These are phyloP conservation scores for Ophiostoma himal-ulmi DNA, from an alignment of 2,329 filamentous ascomycete species.

Conservation along the genomic window DNA sequence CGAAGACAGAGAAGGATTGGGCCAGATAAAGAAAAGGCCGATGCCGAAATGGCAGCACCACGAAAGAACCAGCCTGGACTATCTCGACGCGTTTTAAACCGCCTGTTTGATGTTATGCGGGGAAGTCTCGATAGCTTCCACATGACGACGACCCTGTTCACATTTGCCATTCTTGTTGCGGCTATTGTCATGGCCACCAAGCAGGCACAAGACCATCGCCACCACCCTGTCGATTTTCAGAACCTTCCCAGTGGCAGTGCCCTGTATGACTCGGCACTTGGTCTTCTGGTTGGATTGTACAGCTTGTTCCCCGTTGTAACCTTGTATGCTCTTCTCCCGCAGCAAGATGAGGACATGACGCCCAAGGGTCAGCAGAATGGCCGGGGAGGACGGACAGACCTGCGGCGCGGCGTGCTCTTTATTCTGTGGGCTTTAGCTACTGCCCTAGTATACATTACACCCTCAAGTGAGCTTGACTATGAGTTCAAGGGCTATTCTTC, in stretches of 20 bases:
- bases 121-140: slow-evolving; percentile 1
- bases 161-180: not conserved
- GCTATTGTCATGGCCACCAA: not conserved
- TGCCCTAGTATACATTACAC: not conserved
- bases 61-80: not conserved
- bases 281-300: not conserved
- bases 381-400: not conserved
- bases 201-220: not conserved
- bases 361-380: not conserved
- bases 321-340: not conserved
- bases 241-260: not conserved
- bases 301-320: not conserved
- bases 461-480: not conserved
- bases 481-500: not conserved
- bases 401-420: not conserved
- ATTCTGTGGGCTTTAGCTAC: not conserved
- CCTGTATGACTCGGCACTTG: not conserved
- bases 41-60: not conserved
- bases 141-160: not conserved
- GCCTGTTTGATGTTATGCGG: not conserved
- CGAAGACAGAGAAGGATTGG: not conserved
- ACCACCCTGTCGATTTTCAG: not conserved
- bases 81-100: not conserved
- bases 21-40: not conserved
- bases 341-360: not conserved